Conservation (phyloP, 768 basidiomycete genomes). For the Pleurotus tuoliensis region DNA sequence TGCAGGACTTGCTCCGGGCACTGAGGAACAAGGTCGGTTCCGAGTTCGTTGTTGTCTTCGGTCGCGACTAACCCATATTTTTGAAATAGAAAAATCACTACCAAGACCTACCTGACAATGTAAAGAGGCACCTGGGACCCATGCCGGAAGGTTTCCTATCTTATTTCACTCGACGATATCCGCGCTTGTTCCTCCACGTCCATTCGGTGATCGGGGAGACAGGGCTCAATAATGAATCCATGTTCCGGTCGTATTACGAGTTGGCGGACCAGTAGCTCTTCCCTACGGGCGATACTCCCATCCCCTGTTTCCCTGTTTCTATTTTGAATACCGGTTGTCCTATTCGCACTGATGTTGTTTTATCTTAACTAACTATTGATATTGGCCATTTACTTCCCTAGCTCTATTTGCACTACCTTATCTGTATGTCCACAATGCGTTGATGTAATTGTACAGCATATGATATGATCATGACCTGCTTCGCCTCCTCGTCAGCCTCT, state of each 20-base stretch:
- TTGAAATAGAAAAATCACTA: slow-evolving; percentile 86
- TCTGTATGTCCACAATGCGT: slow-evolving; percentile 12
- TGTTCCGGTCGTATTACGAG: slow-evolving; percentile 91
- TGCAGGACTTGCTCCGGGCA: slow-evolving; percentile 90
- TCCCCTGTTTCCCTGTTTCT: no score
- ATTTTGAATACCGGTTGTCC: background rate
- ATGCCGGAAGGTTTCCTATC: slow-evolving; percentile 90
- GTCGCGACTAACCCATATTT: background rate
- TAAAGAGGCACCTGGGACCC: slow-evolving; percentile 82
- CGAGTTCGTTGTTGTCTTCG: background rate
- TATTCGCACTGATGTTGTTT: background rate
- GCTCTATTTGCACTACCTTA: slow-evolving; percentile 13
- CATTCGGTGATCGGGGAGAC: slow-evolving; percentile 76
- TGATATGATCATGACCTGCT: background rate
- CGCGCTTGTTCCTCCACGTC: slow-evolving; percentile 87
- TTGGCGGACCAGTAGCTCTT: slow-evolving; percentile 39
- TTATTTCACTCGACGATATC: slow-evolving; percentile 95
- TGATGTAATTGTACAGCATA: slow-evolving; percentile 6
- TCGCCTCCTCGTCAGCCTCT: no score
- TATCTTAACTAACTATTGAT: slow-evolving; percentile 5
- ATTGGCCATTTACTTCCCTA: slow-evolving; percentile 3
- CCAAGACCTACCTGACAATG: slow-evolving; percentile 91
- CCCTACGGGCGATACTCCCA: no score
- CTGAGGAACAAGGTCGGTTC: slow-evolving; percentile 85
- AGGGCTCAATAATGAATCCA: slow-evolving; percentile 74